phyloP scores from a whole-genome alignment of 768 basidiomycete genomes.

The Boletus sp. region DNA sequence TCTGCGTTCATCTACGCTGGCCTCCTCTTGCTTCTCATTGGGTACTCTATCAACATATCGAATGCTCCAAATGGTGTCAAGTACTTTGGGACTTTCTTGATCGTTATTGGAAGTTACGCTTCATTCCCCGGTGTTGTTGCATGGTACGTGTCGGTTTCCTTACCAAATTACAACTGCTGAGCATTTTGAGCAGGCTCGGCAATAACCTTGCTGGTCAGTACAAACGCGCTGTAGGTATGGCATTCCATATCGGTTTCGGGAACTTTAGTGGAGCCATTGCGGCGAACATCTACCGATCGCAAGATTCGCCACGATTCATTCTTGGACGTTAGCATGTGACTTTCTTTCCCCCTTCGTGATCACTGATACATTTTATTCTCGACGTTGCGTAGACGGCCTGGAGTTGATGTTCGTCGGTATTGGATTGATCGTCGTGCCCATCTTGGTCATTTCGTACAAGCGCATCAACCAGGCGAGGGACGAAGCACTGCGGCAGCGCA shows the following conservation, averaged over 20 bases:
- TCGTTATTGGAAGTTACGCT: slow-evolving; percentile 58
- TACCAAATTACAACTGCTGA: background rate
- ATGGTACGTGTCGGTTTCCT: slow-evolving; percentile 44
- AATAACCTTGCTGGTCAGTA: slow-evolving; percentile 60
- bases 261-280: slow-evolving; percentile 67
- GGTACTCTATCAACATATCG: slow-evolving; percentile 65
- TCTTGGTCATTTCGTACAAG: slow-evolving; percentile 48
- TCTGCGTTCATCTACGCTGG: slow-evolving; percentile 58
- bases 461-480: slow-evolving; percentile 59
- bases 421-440: slow-evolving; percentile 52
- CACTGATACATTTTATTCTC: background rate
- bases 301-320: slow-evolving; percentile 59
- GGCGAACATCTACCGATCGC: slow-evolving; percentile 57
- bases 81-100: slow-evolving; percentile 73
- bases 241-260: slow-evolving; percentile 49
- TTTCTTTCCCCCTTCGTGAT: background rate
- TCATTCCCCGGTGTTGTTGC: slow-evolving; percentile 58
- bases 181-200: slow-evolving; percentile 44
- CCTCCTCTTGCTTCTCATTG: slow-evolving; percentile 49
- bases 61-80: slow-evolving; percentile 51
- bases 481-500: slow-evolving; percentile 1
- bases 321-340: slow-evolving; percentile 51
- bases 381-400: slow-evolving; percentile 44
- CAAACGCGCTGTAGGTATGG: slow-evolving; percentile 68
- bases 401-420: slow-evolving; percentile 71